These are phyloP conservation scores for Fusarium irregulare DNA, from an alignment of 2,329 filamentous ascomycete genomes.

Conservation along the genomic window DNA sequence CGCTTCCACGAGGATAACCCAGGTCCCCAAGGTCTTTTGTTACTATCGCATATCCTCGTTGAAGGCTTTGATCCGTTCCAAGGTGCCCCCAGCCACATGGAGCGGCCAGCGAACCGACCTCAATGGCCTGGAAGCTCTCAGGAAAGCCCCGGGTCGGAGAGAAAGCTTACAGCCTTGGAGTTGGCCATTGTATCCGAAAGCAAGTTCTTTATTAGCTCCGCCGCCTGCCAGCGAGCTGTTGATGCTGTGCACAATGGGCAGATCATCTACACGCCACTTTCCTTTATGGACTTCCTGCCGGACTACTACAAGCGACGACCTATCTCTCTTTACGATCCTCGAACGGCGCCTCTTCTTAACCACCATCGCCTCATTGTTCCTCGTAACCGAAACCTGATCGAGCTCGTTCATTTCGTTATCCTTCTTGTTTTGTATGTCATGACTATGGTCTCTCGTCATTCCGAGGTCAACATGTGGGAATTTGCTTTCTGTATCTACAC, in stretches of 20 bases:
- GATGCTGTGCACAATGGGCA: constrained; percentile 76
- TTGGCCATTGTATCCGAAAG: constrained; percentile 78
- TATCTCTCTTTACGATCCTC: constrained; percentile 76
- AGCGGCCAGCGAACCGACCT: constrained; percentile 57
- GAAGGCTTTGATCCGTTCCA: constrained; percentile 79
- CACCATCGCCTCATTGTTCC: constrained; percentile 79
- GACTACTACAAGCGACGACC: constrained; percentile 79
- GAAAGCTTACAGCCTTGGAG: constrained; percentile 75
- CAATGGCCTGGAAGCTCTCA: constrained; percentile 54
- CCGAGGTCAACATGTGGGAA: constrained; percentile 63
- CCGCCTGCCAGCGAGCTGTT: constrained; percentile 76
- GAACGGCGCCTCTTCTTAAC: constrained; percentile 73
- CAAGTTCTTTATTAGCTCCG: constrained; percentile 73
- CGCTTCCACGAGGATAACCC: constrained; percentile 75
- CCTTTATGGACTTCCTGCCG: constrained; percentile 78
- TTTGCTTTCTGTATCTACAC: constrained; percentile 72
- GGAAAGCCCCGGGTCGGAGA: constrained; percentile 54
- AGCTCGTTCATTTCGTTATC: constrained; percentile 73
- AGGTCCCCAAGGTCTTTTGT: constrained; percentile 70
- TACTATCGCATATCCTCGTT: constrained; percentile 75
- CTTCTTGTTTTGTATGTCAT: constrained; percentile 71
- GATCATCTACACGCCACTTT: constrained; percentile 76
- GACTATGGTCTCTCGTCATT: constrained; percentile 70
- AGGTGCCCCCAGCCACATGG: constrained; percentile 70
- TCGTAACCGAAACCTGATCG: constrained; percentile 72